A percentile compares a stretch with the other conserved stretches of the same genome.
Conservation (phyloP, 1,284 basidiomycete genomes). For the Exsudoporus floridanus region DNA sequence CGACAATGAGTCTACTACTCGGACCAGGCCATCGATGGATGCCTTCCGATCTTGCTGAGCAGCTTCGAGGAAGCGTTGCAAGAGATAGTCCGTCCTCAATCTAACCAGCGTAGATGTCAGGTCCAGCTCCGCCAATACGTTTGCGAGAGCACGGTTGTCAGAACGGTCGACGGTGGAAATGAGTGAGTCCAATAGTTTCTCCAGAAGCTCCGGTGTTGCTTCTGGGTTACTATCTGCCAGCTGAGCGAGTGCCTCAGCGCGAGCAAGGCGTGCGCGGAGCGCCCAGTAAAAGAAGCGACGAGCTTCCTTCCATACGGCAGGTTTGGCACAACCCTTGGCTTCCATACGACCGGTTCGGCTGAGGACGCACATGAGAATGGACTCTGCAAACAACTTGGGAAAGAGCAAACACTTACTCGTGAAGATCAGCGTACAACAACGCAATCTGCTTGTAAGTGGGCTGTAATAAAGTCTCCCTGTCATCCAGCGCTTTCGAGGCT, state of each 20-base stretch:
- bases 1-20: slow-evolving; percentile 66
- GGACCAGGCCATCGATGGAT: slow-evolving; percentile 63
- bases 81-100: slow-evolving; percentile 64
- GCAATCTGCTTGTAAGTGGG: slow-evolving; percentile 96
- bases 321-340: slow-evolving; percentile 90
- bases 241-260: slow-evolving; percentile 56
- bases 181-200: slow-evolving; percentile 58
- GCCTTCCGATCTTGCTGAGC: slow-evolving; percentile 70
- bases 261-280: slow-evolving; percentile 75
- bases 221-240: slow-evolving; percentile 65
- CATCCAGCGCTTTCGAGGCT: slow-evolving; percentile 67
- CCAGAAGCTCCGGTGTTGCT: slow-evolving; percentile 58
- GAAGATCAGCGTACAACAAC: slow-evolving; percentile 93
- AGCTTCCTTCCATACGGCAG: slow-evolving; percentile 84
- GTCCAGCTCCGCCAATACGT: slow-evolving; percentile 67
- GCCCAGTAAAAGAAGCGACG: slow-evolving; percentile 97
- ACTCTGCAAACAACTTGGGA: not conserved
- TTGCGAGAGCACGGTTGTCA: slow-evolving; percentile 55
- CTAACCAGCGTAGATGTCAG: slow-evolving; percentile 57
- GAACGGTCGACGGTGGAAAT: slow-evolving; percentile 52
- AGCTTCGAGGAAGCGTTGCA: slow-evolving; percentile 59
- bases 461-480: slow-evolving; percentile 80
- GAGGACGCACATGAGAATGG: slow-evolving; percentile 21
- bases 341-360: slow-evolving; percentile 97
- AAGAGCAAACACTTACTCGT: slow-evolving; percentile 64